A percentile compares a stretch with the other conserved stretches of the same genome.
Conservation (phyloP, 169 alveolate species). For the Plasmodium falciparum region DNA sequence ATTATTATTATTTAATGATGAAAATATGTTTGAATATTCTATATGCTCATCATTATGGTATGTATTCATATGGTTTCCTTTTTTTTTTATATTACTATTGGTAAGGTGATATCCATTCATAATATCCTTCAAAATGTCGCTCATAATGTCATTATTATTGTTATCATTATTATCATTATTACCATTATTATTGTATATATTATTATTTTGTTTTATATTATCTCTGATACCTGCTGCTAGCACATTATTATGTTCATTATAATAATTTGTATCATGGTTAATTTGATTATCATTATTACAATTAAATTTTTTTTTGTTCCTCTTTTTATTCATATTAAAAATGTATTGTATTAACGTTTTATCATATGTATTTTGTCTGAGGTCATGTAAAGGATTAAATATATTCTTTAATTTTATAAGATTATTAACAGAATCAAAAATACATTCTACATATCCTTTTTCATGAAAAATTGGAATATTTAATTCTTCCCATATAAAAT, state of each 20-base stretch:
- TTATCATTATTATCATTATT: neutral
- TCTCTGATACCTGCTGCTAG: too few species aligned
- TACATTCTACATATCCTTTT: constrained; percentile 40
- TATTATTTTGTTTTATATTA: too few species aligned
- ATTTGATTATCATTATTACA: neutral
- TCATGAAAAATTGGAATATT: constrained; percentile 57
- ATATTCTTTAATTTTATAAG: constrained; percentile 14
- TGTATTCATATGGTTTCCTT: neutral
- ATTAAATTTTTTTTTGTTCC: neutral
- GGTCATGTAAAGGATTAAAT: neutral
- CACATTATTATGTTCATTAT: too few species aligned
- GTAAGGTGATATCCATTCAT: neutral
- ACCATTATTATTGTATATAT: neutral
- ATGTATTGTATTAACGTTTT: constrained; percentile 36
- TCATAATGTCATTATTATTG: too few species aligned
- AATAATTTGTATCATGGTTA: neutral
- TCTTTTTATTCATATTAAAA: neutral
- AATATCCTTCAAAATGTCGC: neutral
- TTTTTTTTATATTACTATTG: neutral
- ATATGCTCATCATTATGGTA: too few species aligned
- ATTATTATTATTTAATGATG: neutral
- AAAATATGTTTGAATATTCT: too few species aligned
- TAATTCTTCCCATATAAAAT: constrained; percentile 55
- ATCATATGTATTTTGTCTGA: neutral
- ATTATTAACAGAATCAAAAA: constrained; percentile 24